A percentile compares a stretch with the other conserved stretches of the same genome.
Conservation (phyloP, 345 rosid genomes). For the Acer yangbiense region DNA sequence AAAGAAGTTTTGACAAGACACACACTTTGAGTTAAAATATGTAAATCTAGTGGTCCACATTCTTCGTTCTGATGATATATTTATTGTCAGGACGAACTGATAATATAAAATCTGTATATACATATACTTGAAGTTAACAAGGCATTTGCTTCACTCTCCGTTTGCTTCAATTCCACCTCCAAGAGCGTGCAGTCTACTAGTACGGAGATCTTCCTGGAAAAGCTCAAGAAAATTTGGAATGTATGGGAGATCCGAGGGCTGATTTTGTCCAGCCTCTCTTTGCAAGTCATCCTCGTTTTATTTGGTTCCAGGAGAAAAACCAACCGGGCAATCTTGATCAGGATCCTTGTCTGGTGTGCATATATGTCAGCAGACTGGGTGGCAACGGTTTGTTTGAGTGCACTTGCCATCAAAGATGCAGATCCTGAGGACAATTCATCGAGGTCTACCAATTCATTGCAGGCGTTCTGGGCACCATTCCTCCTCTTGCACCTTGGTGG, state of each 20-base stretch:
- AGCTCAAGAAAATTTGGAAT: neutral
- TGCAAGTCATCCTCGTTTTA: slow-evolving; percentile 23
- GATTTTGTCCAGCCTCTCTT: slow-evolving; percentile 17
- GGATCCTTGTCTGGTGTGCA: slow-evolving; percentile 7
- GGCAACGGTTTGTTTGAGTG: neutral
- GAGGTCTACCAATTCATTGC: neutral
- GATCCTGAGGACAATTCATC: no score
- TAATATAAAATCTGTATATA: no score
- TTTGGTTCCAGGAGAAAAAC: slow-evolving; percentile 22
- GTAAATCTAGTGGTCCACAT: no score
- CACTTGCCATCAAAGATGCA: neutral
- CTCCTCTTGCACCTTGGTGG: neutral
- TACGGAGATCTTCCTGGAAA: neutral
- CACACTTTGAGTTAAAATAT: no score
- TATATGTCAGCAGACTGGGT: neutral
- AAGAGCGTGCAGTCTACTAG: no score
- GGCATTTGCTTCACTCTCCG: no score
- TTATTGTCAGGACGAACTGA: no score
- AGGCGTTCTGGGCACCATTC: slow-evolving; percentile 26
- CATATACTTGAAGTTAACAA: no score
- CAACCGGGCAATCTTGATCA: neutral
- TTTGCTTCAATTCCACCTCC: no score
- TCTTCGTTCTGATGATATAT: no score
- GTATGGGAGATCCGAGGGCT: slow-evolving; percentile 1
- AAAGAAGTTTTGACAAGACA: no score